These are phyloP conservation scores for Phylloboletellus chloephorus DNA, from an alignment of 1,284 basidiomycete genomes.

Conservation along the genomic window DNA sequence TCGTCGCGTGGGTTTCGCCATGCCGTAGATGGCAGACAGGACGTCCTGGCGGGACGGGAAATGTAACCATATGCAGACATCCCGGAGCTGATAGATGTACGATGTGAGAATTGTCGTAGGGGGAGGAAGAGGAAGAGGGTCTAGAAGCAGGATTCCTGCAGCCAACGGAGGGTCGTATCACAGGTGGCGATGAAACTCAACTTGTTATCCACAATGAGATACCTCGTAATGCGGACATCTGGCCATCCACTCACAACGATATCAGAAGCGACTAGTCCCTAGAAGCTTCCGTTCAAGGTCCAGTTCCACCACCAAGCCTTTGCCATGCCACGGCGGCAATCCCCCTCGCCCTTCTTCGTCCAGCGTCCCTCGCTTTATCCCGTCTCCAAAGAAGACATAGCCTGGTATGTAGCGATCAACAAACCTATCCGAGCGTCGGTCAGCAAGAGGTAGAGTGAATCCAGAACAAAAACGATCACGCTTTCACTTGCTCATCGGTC, in stretches of 20 bases:
- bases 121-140: background rate
- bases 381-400: slow-evolving; percentile 61
- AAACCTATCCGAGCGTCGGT: slow-evolving; percentile 43
- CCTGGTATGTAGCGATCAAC: slow-evolving; percentile 82
- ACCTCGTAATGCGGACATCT: background rate
- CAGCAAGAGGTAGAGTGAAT: slow-evolving; percentile 2
- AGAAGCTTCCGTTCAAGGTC: slow-evolving; percentile 22
- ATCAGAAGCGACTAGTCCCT: slow-evolving; percentile 18
- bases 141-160: no score
- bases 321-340: slow-evolving; percentile 24
- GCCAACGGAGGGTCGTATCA: no score
- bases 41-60: slow-evolving; percentile 20
- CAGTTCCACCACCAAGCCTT: slow-evolving; percentile 25
- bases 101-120: no score
- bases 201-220: background rate
- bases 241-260: background rate
- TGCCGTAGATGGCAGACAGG: slow-evolving; percentile 33
- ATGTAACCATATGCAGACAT: slow-evolving; percentile 48
- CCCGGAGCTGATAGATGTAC: background rate
- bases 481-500: slow-evolving; percentile 73
- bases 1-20: slow-evolving; percentile 26
- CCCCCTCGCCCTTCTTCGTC: slow-evolving; percentile 22
- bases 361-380: slow-evolving; percentile 21
- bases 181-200: slow-evolving; percentile 1
- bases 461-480: slow-evolving; percentile 39